Percentiles rank a stretch among this genome's conserved stretches.
Evolutionary conservation across 495 filamentous ascomycete species (phyloP).

Genomic region (Glutinoglossum americanum): DNA sequence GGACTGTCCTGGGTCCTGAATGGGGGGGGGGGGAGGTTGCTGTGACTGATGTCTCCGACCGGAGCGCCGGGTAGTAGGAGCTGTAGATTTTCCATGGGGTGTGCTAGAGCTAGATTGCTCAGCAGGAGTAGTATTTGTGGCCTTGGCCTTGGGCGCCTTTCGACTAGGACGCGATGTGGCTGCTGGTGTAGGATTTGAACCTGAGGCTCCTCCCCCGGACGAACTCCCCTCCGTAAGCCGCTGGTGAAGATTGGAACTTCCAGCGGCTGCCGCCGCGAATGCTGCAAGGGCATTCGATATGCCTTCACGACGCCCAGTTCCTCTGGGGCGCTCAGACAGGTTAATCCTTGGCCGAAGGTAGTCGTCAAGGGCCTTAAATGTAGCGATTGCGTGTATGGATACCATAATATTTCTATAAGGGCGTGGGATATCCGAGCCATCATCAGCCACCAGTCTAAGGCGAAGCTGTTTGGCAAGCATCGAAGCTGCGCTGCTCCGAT

Average conservation of each 20-base stretch:
- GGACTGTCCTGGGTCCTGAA: constrained; percentile 19
- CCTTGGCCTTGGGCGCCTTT: constrained; percentile 17
- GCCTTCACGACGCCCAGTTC: constrained; percentile 41
- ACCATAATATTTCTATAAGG: constrained; percentile 88
- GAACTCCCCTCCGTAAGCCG: constrained; percentile 15
- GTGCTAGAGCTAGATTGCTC: constrained; percentile 7
- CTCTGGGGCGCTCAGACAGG: constrained; percentile 57
- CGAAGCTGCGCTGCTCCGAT: constrained; percentile 73
- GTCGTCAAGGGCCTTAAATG: constrained; percentile 91
- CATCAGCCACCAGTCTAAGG: constrained; percentile 73
- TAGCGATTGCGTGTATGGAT: constrained; percentile 94
- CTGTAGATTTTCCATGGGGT: constrained; percentile 22
- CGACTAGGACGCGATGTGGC: constrained; percentile 7
- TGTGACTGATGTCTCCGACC: constrained; percentile 29
- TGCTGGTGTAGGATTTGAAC: background rate
- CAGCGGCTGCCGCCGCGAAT: constrained; percentile 53
- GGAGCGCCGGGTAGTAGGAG: constrained; percentile 26
- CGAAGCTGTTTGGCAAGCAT: constrained; percentile 95
- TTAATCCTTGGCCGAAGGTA: constrained; percentile 83
- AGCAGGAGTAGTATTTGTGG: background rate
- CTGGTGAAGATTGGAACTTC: constrained; percentile 16
- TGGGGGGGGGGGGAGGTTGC: constrained; percentile 22
- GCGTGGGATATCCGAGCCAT: constrained; percentile 68
- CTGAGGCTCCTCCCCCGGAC: background rate
- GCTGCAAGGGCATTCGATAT: constrained; percentile 46